These are phyloP conservation scores for Wickerhamiella hasegawae DNA, from an alignment of 805 yeast species.

Conservation along the genomic window DNA sequence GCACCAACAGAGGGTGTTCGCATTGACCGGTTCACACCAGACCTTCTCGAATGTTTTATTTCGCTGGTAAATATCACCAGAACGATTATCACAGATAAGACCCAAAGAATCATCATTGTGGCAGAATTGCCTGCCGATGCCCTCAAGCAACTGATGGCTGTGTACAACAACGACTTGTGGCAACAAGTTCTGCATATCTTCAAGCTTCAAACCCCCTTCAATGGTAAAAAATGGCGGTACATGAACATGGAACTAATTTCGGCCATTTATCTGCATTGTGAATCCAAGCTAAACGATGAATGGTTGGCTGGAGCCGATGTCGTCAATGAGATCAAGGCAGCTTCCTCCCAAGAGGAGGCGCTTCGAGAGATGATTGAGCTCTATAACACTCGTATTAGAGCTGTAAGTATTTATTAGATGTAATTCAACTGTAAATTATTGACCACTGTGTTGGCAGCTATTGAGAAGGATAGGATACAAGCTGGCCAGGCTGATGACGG, in stretches of 20 bases:
- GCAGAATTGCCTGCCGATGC: constrained; percentile 45
- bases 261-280: constrained; percentile 62
- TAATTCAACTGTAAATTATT: too few relatives aligned
- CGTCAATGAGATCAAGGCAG: constrained; percentile 55
- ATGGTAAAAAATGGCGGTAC: constrained; percentile 88
- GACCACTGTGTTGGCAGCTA: too few relatives aligned
- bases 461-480: too few relatives aligned
- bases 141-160: constrained; percentile 38
- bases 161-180: constrained; percentile 49
- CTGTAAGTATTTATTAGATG: background rate
- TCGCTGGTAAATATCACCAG: constrained; percentile 42
- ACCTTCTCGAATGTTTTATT: constrained; percentile 19
- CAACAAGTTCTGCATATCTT: constrained; percentile 56
- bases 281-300: constrained; percentile 57
- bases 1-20: constrained; percentile 4
- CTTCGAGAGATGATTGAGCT: constrained; percentile 62
- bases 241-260: constrained; percentile 88
- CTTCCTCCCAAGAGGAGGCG: constrained; percentile 76
- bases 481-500: too few relatives aligned
- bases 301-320: constrained; percentile 80
- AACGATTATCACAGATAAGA: constrained; percentile 44
- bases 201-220: constrained; percentile 72
- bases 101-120: constrained; percentile 55
- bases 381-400: constrained; percentile 25
- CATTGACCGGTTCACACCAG: constrained; percentile 7